These are phyloP conservation scores for Fusarium armeniacum DNA, from an alignment of 2,329 filamentous ascomycete genomes.

Conservation along the genomic window DNA sequence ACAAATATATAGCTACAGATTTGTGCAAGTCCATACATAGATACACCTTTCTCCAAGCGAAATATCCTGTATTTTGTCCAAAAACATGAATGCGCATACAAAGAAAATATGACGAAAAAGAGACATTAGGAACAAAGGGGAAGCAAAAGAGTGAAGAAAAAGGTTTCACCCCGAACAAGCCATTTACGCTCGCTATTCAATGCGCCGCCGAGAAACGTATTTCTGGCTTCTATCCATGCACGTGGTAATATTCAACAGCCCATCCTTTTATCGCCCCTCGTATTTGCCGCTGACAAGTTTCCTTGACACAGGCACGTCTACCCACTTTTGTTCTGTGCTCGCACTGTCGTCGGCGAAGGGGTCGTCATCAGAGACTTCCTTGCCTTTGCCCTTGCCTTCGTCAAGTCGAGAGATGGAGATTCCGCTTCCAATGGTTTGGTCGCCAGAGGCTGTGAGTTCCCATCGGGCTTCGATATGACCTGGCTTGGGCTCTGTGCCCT, in stretches of 20 bases:
- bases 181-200: constrained; percentile 51
- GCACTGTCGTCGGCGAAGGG: constrained; percentile 74
- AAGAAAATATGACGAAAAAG: constrained; percentile 19
- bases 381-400: constrained; percentile 66
- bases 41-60: constrained; percentile 8
- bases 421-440: constrained; percentile 66
- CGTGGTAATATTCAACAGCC: constrained; percentile 21
- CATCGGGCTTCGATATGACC: constrained; percentile 87
- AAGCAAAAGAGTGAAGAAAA: constrained; percentile 35
- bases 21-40: constrained; percentile 28
- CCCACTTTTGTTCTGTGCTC: constrained; percentile 67
- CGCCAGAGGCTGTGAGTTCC: constrained; percentile 68
- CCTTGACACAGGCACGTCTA: constrained; percentile 73
- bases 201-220: constrained; percentile 51
- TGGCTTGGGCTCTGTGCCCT: constrained; percentile 76
- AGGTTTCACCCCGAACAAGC: constrained; percentile 41
- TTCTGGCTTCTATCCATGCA: constrained; percentile 43
- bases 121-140: constrained; percentile 33
- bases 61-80: constrained; percentile 22
- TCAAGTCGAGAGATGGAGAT: constrained; percentile 74
- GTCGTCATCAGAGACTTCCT: constrained; percentile 67
- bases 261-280: constrained; percentile 62
- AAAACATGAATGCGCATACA: constrained; percentile 34
- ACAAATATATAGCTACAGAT: constrained; percentile 35
- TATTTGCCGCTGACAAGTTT: constrained; percentile 84